Evolutionary conservation across 345 rosid genomes (phyloP), one percentile per base, ranked within the genome.

Genomic region (Heritiera littoralis): DNA sequence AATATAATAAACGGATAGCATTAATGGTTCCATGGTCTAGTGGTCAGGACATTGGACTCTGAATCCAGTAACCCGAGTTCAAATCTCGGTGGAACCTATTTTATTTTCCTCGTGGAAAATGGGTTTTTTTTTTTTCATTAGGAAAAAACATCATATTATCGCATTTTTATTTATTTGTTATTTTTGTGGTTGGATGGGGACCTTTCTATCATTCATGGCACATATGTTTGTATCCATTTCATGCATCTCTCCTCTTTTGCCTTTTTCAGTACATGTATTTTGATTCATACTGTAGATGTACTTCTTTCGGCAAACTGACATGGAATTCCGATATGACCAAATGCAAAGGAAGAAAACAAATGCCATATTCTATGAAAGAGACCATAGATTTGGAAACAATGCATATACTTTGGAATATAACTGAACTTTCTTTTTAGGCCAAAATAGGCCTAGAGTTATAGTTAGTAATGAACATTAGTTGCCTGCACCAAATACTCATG

Each of bases 1-100:
- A 23, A 23, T 23, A 23, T 23, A 23, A 23, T 23, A 23, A 23
- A 23, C 28, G 0, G 28, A 1, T 35, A 35, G 38, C 38, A 35
- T 35, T 35, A 35, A 35, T 0, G 92, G 92, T 89, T 85, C 92
- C 86, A 91, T 90, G 92, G 93, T 91, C 96, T 90, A 91, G 96
- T 87, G 94, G 96, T 35, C 38, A 35, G 38, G 38, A 35, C 3
- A 35, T 35, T 35, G 38, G 96, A 89, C 93, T 87, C 91, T 93
- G 93, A 90, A 89, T 93, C 28, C 28, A 23, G 28, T 23, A 0
- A 23, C 28, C 28, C 28, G 28, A 23, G 28, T 23, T 23, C 91
- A 89, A 93, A 74, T 90, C 90, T 92, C 94, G 91, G 94, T 90
- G 84, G 94, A 85, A 92, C 96, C 92, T 93, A 1, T 0, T 0